A percentile compares a stretch with the other conserved stretches of the same genome.
Evolutionary conservation across 768 basidiomycete genomes (phyloP).

Genomic region (Lactifluus pinguis): DNA sequence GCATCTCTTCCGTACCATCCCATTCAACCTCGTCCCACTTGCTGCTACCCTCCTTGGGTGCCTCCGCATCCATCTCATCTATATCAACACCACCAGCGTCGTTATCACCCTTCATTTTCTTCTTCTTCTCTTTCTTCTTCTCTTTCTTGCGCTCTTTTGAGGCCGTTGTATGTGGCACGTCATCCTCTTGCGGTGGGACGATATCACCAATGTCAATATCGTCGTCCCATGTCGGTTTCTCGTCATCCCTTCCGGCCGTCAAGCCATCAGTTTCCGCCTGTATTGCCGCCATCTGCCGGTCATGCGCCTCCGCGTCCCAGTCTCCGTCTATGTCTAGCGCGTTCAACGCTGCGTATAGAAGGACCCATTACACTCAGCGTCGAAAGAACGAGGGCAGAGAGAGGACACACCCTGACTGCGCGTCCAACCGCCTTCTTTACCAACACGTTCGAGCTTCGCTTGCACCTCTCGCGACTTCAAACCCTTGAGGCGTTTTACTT

Average conservation of each 20-base stretch:
- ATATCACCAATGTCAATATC: constrained; percentile 80
- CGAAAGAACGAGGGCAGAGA: neutral
- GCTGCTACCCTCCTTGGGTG: constrained; percentile 30
- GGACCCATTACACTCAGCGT: neutral
- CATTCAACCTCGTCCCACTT: constrained; percentile 52
- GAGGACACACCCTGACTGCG: constrained; percentile 23
- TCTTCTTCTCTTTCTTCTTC: constrained; percentile 52
- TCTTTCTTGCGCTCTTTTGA: constrained; percentile 19
- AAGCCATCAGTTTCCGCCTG: constrained; percentile 48
- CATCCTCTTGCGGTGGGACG: constrained; percentile 28
- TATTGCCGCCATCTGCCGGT: constrained; percentile 69
- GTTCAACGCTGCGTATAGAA: constrained; percentile 39
- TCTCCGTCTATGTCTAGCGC: constrained; percentile 84
- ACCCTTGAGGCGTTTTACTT: constrained; percentile 69
- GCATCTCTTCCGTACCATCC: constrained; percentile 87
- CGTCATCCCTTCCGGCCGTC: constrained; percentile 28
- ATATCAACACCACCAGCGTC: constrained; percentile 40
- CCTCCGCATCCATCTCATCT: constrained; percentile 47
- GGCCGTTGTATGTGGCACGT: neutral
- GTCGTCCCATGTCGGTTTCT: constrained; percentile 88
- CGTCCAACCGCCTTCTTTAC: constrained; percentile 54
- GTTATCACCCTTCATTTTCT: constrained; percentile 37
- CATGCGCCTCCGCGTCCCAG: constrained; percentile 84
- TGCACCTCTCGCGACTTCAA: constrained; percentile 81
- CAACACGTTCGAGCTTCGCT: constrained; percentile 64